phyloP scores from a whole-genome alignment of 257 asterid species.

The Ehretia macrophylla region DNA sequence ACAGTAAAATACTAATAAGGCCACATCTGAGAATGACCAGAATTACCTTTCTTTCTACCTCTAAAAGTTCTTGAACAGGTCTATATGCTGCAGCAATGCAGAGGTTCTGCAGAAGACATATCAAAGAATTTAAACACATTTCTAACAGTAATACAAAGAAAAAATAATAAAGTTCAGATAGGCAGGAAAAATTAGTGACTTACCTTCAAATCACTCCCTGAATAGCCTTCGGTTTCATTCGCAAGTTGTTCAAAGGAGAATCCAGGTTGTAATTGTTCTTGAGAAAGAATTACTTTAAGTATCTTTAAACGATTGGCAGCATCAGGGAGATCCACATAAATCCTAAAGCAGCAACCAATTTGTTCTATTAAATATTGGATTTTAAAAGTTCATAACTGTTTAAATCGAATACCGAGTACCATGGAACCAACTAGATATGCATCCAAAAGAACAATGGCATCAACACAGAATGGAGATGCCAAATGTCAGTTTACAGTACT shows the following conservation, averaged over 20 bases:
- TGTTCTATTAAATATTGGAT: slow-evolving; percentile 11
- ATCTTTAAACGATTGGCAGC: slow-evolving; percentile 83
- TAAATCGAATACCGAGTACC: not conserved
- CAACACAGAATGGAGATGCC: not conserved
- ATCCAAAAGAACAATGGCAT: not conserved
- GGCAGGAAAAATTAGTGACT: slow-evolving; percentile 13
- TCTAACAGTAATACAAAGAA: not conserved
- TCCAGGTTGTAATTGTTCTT: slow-evolving; percentile 67
- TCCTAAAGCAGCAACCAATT: slow-evolving; percentile 44
- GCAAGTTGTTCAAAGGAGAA: slow-evolving; percentile 79
- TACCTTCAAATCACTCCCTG: slow-evolving; percentile 99
- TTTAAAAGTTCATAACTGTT: not conserved
- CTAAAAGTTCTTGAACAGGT: slow-evolving; percentile 93
- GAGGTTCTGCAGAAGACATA: slow-evolving; percentile 61
- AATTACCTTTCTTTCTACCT: slow-evolving; percentile 61
- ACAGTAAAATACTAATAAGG: not conserved
- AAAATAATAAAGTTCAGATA: slow-evolving; percentile 1
- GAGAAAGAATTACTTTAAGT: slow-evolving; percentile 73
- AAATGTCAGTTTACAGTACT: not conserved
- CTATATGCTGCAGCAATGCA: slow-evolving; percentile 93
- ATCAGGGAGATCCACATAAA: slow-evolving; percentile 94
- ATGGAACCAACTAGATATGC: not conserved
- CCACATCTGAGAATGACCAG: not conserved
- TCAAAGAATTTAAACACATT: slow-evolving; percentile 1
- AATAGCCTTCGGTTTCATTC: slow-evolving; percentile 92